Conservation (phyloP, 208 protist genomes). For the Leishmania mexicana region DNA sequence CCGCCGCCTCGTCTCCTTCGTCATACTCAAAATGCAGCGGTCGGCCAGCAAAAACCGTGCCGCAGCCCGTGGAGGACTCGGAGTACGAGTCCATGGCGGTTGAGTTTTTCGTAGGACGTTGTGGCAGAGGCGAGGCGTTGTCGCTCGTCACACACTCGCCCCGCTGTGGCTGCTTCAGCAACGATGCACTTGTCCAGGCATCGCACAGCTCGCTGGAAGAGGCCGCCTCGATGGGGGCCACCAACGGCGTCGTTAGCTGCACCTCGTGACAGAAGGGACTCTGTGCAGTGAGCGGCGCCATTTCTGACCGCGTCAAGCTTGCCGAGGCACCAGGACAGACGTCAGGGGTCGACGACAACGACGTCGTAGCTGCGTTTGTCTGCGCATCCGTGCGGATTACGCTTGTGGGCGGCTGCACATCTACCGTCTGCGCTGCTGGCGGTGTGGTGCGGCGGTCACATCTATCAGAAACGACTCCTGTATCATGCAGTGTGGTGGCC, state of each 20-base stretch:
- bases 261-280: background rate
- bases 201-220: background rate
- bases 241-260: background rate
- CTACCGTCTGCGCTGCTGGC: too few relatives aligned
- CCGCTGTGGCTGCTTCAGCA: background rate
- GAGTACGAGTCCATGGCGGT: background rate
- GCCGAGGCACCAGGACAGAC: background rate
- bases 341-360: background rate
- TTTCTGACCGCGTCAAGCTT: background rate
- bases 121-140: conserved; percentile 11
- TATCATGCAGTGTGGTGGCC: background rate
- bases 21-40: background rate
- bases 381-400: background rate
- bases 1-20: background rate
- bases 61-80: background rate
- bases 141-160: background rate
- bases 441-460: background rate
- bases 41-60: background rate
- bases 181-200: background rate
- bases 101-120: background rate
- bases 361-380: background rate
- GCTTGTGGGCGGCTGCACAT: background rate
- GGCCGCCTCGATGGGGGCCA: background rate
- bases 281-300: background rate
- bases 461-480: background rate